Base-by-base conservation (phyloP, 2,329 filamentous ascomycete genomes). In the Cercospora sp. region DNA sequence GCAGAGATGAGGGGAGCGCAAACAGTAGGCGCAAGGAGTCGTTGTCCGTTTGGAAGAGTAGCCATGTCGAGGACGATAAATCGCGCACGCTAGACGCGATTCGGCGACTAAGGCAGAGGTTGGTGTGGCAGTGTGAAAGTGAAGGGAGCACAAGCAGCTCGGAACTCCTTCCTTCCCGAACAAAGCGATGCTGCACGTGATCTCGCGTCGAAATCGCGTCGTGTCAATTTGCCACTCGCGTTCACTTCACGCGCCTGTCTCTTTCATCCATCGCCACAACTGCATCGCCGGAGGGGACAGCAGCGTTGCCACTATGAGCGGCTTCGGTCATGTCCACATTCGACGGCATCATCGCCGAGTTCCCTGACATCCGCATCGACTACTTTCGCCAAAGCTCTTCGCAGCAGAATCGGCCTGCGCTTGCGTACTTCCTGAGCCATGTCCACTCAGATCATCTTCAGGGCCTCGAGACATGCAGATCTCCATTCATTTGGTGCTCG, bases 401-500 rank as follows among this genome's bases (percentile, higher is more conserved):
- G 28, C 83, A 84, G 58, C 80, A 83, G 3, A 82, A 82, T 5
- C 80, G 80, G 3, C 85, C 90, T 3, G 91, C 93, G 0, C 80
- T 95, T 65, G 93, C 91, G 16, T 95, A 91, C 78, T 97, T 98
- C 77, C 84, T 98, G 28, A 96, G 91, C 79, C 94, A 98, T 85
- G 89, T 96, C 2, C 94, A 97, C 77, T 96, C 91, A 71, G 94
- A 97, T 74, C 94, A 97, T 79, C 85, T 97, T 1, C 85, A 86
- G 40, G 94, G 94, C 0, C 85, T 97, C 1, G 93, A 97, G 73
- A 87, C 85, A 12, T 85, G 94, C 64, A 87, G 88, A 57, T 88
- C 91, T 30, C 91, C 92, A 0, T 97, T 97, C 75, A 88, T 98
- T 21, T 97, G 97, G 79, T 97, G 93, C 81, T 97, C 94, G 1